A percentile compares a stretch with the other conserved stretches of the same genome.
Conservation (phyloP, 2,329 filamentous ascomycete genomes). For the Thermothelomyces thermophilus region DNA sequence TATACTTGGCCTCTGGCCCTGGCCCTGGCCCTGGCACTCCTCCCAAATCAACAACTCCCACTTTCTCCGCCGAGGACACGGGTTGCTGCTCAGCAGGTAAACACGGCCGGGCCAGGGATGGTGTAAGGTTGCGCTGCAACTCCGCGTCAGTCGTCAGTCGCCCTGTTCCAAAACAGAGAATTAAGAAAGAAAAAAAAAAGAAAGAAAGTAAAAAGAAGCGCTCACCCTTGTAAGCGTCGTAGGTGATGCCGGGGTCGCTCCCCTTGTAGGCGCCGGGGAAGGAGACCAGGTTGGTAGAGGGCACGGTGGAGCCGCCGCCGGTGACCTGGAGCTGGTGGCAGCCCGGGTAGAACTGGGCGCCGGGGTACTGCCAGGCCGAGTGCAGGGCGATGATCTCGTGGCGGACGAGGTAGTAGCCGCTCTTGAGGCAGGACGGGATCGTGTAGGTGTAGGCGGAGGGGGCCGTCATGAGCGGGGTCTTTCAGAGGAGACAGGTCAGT, state of each 20-base stretch:
- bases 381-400: constrained; percentile 53
- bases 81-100: constrained; percentile 35
- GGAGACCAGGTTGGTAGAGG: constrained; percentile 37
- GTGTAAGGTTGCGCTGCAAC: constrained; percentile 35
- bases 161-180: too few species aligned
- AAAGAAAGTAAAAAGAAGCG: neutral
- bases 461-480: constrained; percentile 38
- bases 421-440: constrained; percentile 46
- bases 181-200: neutral
- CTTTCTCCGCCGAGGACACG: neutral
- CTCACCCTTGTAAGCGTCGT: constrained; percentile 44
- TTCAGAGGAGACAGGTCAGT: constrained; percentile 1
- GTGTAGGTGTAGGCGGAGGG: constrained; percentile 43
- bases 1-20: neutral
- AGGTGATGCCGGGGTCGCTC: constrained; percentile 45
- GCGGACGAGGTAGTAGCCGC: constrained; percentile 52
- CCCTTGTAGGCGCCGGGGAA: constrained; percentile 49
- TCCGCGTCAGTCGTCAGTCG: too few species aligned
- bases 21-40: too few species aligned
- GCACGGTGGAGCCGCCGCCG: constrained; percentile 39
- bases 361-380: constrained; percentile 41
- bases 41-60: too few species aligned
- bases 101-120: constrained; percentile 42
- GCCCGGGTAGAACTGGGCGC: constrained; percentile 51
- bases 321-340: constrained; percentile 52